These are phyloP conservation scores for Rosa lucieae DNA, from an alignment of 306 rosid genomes.

Conservation along the genomic window DNA sequence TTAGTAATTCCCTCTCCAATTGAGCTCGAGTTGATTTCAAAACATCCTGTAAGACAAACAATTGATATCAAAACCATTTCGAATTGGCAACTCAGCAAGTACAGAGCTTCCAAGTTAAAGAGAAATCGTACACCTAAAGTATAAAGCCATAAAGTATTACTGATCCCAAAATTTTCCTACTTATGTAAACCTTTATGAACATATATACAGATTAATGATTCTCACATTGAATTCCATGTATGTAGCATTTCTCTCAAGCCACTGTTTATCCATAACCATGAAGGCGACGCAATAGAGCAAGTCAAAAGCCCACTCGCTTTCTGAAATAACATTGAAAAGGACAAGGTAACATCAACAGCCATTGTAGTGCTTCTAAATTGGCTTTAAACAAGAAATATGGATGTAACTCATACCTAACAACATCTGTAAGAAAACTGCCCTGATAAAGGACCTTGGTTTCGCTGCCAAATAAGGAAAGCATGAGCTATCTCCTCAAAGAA, in stretches of 20 bases:
- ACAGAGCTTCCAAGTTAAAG: background rate
- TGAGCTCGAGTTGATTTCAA: slow-evolving; percentile 69
- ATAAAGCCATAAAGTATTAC: background rate
- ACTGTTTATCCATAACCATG: slow-evolving; percentile 78
- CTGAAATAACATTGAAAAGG: slow-evolving; percentile 42
- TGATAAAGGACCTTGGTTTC: slow-evolving; percentile 66
- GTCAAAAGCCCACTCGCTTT: slow-evolving; percentile 87
- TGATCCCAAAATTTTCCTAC: background rate
- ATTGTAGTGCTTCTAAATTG: background rate
- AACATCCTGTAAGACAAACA: slow-evolving; percentile 53
- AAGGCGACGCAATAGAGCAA: slow-evolving; percentile 87
- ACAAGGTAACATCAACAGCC: background rate
- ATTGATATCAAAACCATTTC: background rate
- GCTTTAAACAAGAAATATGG: background rate
- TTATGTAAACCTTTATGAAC: background rate
- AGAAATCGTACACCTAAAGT: background rate
- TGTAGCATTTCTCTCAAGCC: slow-evolving; percentile 82
- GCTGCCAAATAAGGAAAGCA: slow-evolving; percentile 58
- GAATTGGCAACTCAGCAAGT: background rate
- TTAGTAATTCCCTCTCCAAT: slow-evolving; percentile 76
- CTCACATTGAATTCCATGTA: slow-evolving; percentile 95
- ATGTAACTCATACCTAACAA: slow-evolving; percentile 60
- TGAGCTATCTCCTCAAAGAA: slow-evolving; percentile 19
- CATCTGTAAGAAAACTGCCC: slow-evolving; percentile 77
- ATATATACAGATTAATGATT: slow-evolving; percentile 14